A percentile compares a stretch with the other conserved stretches of the same genome.
Conservation (phyloP, 2,329 filamentous ascomycete genomes). For the Pseudogymnoascus sp. region DNA sequence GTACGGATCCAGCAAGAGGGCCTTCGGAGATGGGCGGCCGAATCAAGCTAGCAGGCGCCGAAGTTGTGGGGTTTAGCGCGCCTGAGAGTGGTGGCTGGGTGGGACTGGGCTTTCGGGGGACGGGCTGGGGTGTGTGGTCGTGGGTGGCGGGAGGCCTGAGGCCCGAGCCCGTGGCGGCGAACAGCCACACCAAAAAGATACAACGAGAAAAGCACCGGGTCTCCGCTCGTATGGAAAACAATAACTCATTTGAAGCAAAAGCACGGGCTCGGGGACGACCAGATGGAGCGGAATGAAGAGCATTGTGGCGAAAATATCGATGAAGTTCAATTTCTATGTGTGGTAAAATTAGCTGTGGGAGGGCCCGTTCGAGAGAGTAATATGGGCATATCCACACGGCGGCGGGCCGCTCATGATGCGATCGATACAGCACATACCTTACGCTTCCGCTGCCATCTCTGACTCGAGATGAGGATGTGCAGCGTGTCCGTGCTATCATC, state of each 20-base stretch:
- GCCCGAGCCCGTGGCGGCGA: background rate
- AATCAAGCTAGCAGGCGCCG: conserved; percentile 6
- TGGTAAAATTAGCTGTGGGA: conserved; percentile 6
- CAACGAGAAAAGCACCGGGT: background rate
- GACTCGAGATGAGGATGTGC: conserved; percentile 5
- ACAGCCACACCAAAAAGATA: conserved; percentile 1
- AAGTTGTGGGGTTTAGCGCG: conserved; percentile 7
- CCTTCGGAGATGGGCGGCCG: conserved; percentile 3
- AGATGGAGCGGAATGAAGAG: background rate
- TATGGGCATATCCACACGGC: conserved; percentile 8
- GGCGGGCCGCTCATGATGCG: conserved; percentile 4
- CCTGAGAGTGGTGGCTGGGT: background rate
- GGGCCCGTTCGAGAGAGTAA: background rate
- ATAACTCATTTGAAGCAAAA: background rate
- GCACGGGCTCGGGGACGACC: background rate
- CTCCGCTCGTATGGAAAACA: background rate
- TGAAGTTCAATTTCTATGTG: background rate
- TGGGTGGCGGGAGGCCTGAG: conserved; percentile 1
- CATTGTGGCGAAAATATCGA: background rate
- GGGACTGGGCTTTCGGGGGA: background rate
- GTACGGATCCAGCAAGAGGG: conserved; percentile 1
- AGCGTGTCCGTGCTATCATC: conserved; percentile 7
- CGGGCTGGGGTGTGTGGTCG: background rate
- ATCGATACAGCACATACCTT: conserved; percentile 5
- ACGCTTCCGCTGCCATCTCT: background rate